Conservation (phyloP, 768 basidiomycete genomes). For the Amanita fuliginea region DNA sequence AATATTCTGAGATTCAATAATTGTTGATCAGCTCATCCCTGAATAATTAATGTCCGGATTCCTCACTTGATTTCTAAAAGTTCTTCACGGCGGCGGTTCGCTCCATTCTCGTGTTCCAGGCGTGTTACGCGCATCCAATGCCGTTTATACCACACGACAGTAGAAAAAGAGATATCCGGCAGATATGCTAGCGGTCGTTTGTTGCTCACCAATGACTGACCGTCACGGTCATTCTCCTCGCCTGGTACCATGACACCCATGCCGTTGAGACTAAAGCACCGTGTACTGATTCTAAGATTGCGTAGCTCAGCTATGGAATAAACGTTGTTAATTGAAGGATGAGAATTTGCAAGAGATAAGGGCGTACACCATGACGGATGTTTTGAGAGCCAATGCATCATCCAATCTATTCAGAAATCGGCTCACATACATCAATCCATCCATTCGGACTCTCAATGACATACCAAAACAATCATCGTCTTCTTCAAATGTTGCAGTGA, state of each 20-base stretch:
- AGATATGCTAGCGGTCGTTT: slow-evolving; percentile 29
- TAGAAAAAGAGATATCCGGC: slow-evolving; percentile 27
- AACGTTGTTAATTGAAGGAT: too few species aligned
- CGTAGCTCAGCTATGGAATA: too few species aligned
- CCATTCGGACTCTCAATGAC: too few species aligned
- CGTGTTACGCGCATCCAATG: slow-evolving; percentile 32
- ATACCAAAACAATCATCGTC: too few species aligned
- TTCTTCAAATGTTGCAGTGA: too few species aligned
- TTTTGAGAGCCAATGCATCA: slow-evolving; percentile 58
- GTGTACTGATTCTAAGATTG: too few species aligned
- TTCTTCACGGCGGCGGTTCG: too few species aligned
- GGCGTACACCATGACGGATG: slow-evolving; percentile 48
- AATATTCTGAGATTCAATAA: too few species aligned
- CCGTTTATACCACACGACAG: slow-evolving; percentile 37
- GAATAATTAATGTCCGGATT: too few species aligned
- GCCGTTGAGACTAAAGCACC: slow-evolving; percentile 6
- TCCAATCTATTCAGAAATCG: slow-evolving; percentile 38
- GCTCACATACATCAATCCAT: too few species aligned
- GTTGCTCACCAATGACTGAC: slow-evolving; percentile 12
- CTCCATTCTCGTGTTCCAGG: slow-evolving; percentile 11
- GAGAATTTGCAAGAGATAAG: neutral
- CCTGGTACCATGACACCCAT: slow-evolving; percentile 23
- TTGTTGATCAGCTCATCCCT: too few species aligned
- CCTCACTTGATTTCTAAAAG: too few species aligned
- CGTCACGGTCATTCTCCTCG: slow-evolving; percentile 23